These are phyloP conservation scores for Aristolochia contorta DNA, from an alignment of 164 flowering plant genomes.

Conservation along the genomic window DNA sequence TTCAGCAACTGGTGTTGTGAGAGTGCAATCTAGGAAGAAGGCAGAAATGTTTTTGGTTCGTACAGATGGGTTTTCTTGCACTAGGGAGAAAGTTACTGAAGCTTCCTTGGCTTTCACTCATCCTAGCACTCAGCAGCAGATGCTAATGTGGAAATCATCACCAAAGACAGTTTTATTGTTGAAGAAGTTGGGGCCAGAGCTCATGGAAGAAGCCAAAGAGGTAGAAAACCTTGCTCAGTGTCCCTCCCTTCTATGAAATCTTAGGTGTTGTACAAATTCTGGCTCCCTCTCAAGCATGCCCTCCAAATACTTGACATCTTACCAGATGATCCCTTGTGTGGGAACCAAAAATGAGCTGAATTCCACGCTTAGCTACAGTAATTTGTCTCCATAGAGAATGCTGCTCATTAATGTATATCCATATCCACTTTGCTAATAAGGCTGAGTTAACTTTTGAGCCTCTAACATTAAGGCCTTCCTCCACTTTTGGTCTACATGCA, in stretches of 20 bases:
- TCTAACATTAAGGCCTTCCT: too few species aligned
- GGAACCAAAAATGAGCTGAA: too few species aligned
- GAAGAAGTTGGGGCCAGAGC: constrained; percentile 83
- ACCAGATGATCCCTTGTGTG: too few species aligned
- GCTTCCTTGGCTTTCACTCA: constrained; percentile 94
- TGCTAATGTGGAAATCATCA: constrained; percentile 97
- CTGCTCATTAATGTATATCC: too few species aligned
- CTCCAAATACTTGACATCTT: too few species aligned
- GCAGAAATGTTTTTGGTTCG: constrained; percentile 98
- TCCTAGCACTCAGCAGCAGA: constrained; percentile 99
- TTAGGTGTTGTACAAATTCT: too few species aligned
- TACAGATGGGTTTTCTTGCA: constrained; percentile 92
- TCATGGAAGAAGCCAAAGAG: constrained; percentile 97
- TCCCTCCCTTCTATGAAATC: neutral
- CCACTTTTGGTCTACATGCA: too few species aligned
- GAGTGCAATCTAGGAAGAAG: constrained; percentile 92
- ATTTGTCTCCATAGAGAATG: too few species aligned
- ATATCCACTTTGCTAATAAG: too few species aligned
- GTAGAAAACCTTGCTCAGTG: constrained; percentile 23
- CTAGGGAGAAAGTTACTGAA: constrained; percentile 90
- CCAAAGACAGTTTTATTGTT: constrained; percentile 85
- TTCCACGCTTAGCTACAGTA: too few species aligned
- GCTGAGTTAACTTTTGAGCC: too few species aligned
- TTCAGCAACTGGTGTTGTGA: constrained; percentile 94
- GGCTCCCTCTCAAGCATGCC: too few species aligned